phyloP scores from a whole-genome alignment of 2,329 filamentous ascomycete species.

The Claviceps arundinis region DNA sequence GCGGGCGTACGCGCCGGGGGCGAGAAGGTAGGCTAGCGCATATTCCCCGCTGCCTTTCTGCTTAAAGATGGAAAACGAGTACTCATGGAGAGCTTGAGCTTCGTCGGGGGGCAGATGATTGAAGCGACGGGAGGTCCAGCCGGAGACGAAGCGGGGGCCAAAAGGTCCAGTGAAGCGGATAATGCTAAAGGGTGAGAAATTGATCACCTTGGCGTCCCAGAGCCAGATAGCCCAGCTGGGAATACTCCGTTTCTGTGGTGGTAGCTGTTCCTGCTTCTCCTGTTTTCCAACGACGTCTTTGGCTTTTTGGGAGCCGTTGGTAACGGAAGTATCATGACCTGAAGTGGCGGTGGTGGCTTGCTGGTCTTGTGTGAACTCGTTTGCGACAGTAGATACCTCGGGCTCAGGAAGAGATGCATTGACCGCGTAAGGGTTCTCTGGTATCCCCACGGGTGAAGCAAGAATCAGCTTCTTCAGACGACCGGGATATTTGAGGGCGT shows the following conservation, averaged over 20 bases:
- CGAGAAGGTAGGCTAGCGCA: conserved; percentile 80
- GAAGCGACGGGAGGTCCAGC: conserved; percentile 89
- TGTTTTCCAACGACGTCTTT: conserved; percentile 20
- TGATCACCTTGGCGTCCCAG: conserved; percentile 98
- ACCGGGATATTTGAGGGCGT: conserved; percentile 92
- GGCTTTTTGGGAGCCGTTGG: conserved; percentile 16
- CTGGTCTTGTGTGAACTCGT: conserved; percentile 71
- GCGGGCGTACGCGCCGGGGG: conserved; percentile 83
- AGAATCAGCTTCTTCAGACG: conserved; percentile 91
- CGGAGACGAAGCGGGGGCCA: conserved; percentile 81
- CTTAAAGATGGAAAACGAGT: conserved; percentile 87
- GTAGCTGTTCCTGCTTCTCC: not conserved
- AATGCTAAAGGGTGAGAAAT: conserved; percentile 87
- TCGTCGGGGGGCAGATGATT: conserved; percentile 73
- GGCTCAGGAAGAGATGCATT: conserved; percentile 69
- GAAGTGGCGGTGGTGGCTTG: conserved; percentile 26
- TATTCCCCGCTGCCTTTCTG: conserved; percentile 91
- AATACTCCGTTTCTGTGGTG: conserved; percentile 37
- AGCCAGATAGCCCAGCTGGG: conserved; percentile 84
- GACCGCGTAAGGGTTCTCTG: conserved; percentile 84
- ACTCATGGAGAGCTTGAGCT: conserved; percentile 75
- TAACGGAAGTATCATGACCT: not conserved
- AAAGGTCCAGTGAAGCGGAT: conserved; percentile 80
- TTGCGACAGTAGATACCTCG: conserved; percentile 55
- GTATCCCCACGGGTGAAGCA: conserved; percentile 86